These are phyloP conservation scores for Boletus reticuloceps DNA, from an alignment of 768 basidiomycete genomes.

Conservation along the genomic window DNA sequence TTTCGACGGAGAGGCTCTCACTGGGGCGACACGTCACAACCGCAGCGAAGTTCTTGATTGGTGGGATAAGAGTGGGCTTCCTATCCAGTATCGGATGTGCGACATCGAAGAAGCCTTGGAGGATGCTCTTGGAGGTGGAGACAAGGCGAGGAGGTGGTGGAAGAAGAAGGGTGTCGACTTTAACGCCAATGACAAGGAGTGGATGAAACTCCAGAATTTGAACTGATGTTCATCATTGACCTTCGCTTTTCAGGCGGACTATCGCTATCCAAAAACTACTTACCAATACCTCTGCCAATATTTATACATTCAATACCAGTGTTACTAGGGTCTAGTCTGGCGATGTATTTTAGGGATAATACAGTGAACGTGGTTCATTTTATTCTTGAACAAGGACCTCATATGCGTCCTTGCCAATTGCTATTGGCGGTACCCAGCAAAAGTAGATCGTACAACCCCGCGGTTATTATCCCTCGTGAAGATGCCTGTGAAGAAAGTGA, in stretches of 20 bases:
- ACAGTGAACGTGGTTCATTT: constrained; percentile 10
- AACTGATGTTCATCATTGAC: constrained; percentile 42
- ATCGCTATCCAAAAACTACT: background rate
- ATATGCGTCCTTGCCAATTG: background rate
- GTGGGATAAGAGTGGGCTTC: constrained; percentile 80
- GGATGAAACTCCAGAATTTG: constrained; percentile 79
- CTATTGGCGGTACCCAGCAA: constrained; percentile 1
- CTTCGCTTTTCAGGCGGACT: background rate
- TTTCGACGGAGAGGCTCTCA: constrained; percentile 78
- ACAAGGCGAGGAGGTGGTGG: constrained; percentile 79
- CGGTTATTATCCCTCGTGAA: constrained; percentile 26
- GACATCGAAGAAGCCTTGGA: constrained; percentile 91
- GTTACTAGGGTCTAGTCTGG: constrained; percentile 1
- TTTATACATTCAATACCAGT: background rate
- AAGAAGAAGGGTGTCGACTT: constrained; percentile 77
- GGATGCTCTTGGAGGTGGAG: constrained; percentile 80
- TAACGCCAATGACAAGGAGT: constrained; percentile 80
- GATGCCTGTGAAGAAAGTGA: constrained; percentile 23
- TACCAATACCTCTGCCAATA: background rate
- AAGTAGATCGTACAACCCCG: background rate
- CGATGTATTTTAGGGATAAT: constrained; percentile 8
- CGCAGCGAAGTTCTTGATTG: constrained; percentile 80
- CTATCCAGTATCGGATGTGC: constrained; percentile 85
- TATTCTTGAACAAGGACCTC: constrained; percentile 3
- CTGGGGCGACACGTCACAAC: constrained; percentile 78